These are phyloP conservation scores for Cladophialophora carrionii DNA, from an alignment of 2,329 filamentous ascomycete genomes.

Conservation along the genomic window DNA sequence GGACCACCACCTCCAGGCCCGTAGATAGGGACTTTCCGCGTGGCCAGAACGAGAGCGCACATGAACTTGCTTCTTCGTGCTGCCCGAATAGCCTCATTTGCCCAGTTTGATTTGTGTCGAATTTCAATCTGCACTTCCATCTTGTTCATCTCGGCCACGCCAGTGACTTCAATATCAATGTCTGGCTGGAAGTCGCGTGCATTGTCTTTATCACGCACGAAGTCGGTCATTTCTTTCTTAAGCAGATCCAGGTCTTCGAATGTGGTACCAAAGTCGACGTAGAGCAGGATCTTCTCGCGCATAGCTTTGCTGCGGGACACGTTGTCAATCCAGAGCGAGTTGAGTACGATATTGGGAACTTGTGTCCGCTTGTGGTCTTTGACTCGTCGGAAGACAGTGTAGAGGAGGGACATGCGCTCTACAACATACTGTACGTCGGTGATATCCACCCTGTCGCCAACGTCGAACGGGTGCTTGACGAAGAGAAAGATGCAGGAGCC, in stretches of 20 bases:
- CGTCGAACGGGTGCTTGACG: conserved; percentile 96
- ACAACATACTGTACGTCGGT: conserved; percentile 71
- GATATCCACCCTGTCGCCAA: conserved; percentile 91
- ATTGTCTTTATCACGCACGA: conserved; percentile 83
- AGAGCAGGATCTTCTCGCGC: conserved; percentile 80
- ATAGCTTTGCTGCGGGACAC: conserved; percentile 87
- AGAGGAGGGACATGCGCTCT: conserved; percentile 91
- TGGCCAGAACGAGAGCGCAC: conserved; percentile 82
- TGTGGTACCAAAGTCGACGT: conserved; percentile 80
- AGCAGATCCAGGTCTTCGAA: conserved; percentile 89
- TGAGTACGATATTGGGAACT: conserved; percentile 88
- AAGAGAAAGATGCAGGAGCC: conserved; percentile 98
- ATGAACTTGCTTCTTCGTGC: conserved; percentile 92
- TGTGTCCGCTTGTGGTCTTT: conserved; percentile 77
- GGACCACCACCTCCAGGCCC: conserved; percentile 73
- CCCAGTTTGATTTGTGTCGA: conserved; percentile 90
- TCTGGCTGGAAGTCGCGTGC: conserved; percentile 87
- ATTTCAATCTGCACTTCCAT: conserved; percentile 80
- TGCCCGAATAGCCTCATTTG: conserved; percentile 80
- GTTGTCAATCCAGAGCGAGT: conserved; percentile 94
- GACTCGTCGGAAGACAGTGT: conserved; percentile 86
- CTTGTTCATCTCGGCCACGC: conserved; percentile 85
- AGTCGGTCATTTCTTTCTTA: conserved; percentile 79
- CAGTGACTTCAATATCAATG: conserved; percentile 73
- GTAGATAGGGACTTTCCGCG: conserved; percentile 85